These are phyloP conservation scores for Cryptosporidium ubiquitum DNA, from an alignment of 169 alveolate species.

Conservation along the genomic window DNA sequence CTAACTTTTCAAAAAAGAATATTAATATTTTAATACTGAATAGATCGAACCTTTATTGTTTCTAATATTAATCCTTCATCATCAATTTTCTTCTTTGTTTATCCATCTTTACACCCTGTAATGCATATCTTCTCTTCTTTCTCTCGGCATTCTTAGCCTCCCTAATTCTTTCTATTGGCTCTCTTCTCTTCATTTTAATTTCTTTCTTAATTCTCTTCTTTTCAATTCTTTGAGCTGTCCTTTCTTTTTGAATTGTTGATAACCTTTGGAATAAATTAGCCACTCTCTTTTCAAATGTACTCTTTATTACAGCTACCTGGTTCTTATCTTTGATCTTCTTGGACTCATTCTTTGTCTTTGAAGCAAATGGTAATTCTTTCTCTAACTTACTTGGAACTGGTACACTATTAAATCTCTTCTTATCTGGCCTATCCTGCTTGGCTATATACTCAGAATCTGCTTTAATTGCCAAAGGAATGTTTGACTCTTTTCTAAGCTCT, in stretches of 20 bases:
- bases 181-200: conserved; percentile 44
- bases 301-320: conserved; percentile 65
- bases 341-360: conserved; percentile 73
- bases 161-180: conserved; percentile 69
- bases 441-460: conserved; percentile 62
- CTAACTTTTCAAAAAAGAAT: not conserved
- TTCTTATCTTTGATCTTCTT: conserved; percentile 24
- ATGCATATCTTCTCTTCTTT: conserved; percentile 74
- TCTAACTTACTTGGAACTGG: conserved; percentile 76
- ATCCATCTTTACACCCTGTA: conserved; percentile 59
- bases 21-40: not conserved
- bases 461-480: conserved; percentile 77
- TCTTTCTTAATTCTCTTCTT: conserved; percentile 44
- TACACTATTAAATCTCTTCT: conserved; percentile 75
- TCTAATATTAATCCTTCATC: conserved; percentile 41
- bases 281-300: conserved; percentile 69
- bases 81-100: conserved; percentile 63
- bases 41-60: not conserved
- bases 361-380: conserved; percentile 75
- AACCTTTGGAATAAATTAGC: conserved; percentile 70
- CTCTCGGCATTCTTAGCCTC: conserved; percentile 71
- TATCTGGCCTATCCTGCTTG: conserved; percentile 61
- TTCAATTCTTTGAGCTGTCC: conserved; percentile 43
- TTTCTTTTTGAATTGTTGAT: conserved; percentile 57
- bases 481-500: conserved; percentile 76